Percentiles rank a stretch among this genome's conserved stretches.
phyloP scores from a whole-genome alignment of 192 early-diverging fungal genomes.

The Backusella tarrabulga region DNA sequence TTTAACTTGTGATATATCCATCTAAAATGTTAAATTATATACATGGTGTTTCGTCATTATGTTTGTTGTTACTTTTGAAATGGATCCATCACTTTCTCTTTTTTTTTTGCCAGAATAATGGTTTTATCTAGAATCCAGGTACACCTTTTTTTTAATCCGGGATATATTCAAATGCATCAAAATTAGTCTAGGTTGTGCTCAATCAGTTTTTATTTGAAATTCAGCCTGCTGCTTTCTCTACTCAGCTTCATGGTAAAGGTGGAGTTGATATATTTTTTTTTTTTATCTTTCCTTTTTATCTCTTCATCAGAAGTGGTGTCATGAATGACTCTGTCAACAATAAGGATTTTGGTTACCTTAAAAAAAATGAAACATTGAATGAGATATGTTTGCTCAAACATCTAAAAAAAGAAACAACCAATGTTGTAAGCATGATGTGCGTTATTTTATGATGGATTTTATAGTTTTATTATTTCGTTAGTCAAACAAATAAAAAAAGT shows the following conservation, averaged over 20 bases:
- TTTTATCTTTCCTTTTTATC: neutral
- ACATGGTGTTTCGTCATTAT: neutral
- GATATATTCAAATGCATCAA: neutral
- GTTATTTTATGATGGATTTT: too few relatives aligned
- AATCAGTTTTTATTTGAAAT: neutral
- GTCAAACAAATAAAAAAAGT: neutral
- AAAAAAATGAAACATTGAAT: neutral
- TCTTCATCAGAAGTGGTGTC: neutral
- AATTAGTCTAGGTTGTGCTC: neutral
- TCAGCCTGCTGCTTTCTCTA: neutral
- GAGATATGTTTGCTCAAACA: neutral
- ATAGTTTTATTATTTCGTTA: neutral
- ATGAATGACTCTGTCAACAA: neutral
- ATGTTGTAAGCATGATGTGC: too few relatives aligned
- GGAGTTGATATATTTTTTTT: neutral
- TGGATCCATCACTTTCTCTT: neutral
- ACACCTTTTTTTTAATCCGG: neutral
- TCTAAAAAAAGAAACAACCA: too few relatives aligned
- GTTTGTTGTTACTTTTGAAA: neutral
- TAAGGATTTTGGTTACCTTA: neutral
- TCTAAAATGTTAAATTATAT: neutral
- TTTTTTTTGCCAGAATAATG: neutral
- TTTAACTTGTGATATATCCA: neutral
- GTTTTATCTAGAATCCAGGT: constrained; percentile 6
- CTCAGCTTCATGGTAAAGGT: neutral